phyloP scores from a whole-genome alignment of 306 rosid species.

The Trifolium dubium region DNA sequence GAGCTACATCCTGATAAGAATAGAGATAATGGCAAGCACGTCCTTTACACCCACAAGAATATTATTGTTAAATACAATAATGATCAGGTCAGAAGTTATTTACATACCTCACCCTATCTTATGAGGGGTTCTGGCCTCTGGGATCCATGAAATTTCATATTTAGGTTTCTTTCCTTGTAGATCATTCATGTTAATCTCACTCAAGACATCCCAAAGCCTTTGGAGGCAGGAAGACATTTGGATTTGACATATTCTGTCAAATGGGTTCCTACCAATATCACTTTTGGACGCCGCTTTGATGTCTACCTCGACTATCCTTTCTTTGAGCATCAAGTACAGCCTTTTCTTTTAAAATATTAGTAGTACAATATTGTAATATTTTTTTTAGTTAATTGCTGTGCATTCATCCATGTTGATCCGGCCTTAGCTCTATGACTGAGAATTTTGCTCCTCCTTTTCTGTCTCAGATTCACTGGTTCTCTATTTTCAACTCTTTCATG shows the following conservation, averaged over 20 bases:
- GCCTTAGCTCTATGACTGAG: conserved; percentile 29
- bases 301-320: conserved; percentile 96
- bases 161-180: conserved; percentile 52
- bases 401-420: conserved; percentile 33
- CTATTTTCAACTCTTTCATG: conserved; percentile 98
- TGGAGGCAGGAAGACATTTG: conserved; percentile 67
- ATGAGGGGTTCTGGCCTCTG: conserved; percentile 25
- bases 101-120: conserved; percentile 22
- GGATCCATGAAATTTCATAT: conserved; percentile 33
- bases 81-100: conserved; percentile 80
- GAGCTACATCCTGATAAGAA: conserved; percentile 85
- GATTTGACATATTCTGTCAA: conserved; percentile 91
- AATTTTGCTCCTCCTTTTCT: conserved; percentile 40
- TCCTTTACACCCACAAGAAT: conserved; percentile 84
- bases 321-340: conserved; percentile 89
- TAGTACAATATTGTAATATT: conserved; percentile 17
- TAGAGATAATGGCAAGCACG: conserved; percentile 81
- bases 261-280: conserved; percentile 77
- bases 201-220: conserved; percentile 81
- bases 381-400: conserved; percentile 18
- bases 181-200: conserved; percentile 92
- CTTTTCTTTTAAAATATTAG: background rate
- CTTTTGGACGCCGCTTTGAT: conserved; percentile 96
- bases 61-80: conserved; percentile 79
- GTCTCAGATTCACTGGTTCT: conserved; percentile 97